These are phyloP conservation scores for Eucalyptus guilfoylei DNA, from an alignment of 345 rosid species.

Conservation along the genomic window DNA sequence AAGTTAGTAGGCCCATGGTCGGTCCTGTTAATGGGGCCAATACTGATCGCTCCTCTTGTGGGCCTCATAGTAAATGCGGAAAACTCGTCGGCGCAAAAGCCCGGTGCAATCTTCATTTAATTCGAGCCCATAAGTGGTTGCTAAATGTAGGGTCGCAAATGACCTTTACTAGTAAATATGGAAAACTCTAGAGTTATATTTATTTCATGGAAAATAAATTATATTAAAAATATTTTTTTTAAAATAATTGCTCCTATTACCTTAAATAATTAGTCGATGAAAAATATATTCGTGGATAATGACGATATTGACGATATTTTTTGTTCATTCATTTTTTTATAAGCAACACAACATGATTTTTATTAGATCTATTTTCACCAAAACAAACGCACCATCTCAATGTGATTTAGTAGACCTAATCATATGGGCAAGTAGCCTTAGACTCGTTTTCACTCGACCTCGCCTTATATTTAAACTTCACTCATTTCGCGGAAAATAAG, in stretches of 20 bases:
- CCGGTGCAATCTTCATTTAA: neutral
- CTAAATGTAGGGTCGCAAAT: neutral
- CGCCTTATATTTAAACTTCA: neutral
- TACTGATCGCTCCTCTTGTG: neutral
- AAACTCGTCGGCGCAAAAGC: neutral
- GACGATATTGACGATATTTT: fast-evolving
- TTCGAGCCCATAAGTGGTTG: neutral
- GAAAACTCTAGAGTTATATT: neutral
- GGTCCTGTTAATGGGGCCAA: neutral
- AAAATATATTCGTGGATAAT: neutral
- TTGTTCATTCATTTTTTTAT: too few species aligned
- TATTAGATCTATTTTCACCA: neutral
- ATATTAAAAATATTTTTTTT: fast-evolving
- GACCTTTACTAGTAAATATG: too few species aligned
- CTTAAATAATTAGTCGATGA: fast-evolving
- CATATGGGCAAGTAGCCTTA: neutral
- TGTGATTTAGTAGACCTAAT: neutral
- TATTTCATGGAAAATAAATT: neutral
- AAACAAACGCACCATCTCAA: neutral
- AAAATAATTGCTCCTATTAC: fast-evolving
- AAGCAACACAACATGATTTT: neutral
- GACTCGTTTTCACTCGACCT: fast-evolving
- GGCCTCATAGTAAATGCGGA: neutral
- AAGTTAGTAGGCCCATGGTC: neutral
- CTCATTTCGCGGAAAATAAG: fast-evolving